Percentiles rank a stretch among this genome's conserved stretches.
Evolutionary conservation across 2,329 filamentous ascomycete genomes (phyloP).

Genomic region (Penicillium sp.): DNA sequence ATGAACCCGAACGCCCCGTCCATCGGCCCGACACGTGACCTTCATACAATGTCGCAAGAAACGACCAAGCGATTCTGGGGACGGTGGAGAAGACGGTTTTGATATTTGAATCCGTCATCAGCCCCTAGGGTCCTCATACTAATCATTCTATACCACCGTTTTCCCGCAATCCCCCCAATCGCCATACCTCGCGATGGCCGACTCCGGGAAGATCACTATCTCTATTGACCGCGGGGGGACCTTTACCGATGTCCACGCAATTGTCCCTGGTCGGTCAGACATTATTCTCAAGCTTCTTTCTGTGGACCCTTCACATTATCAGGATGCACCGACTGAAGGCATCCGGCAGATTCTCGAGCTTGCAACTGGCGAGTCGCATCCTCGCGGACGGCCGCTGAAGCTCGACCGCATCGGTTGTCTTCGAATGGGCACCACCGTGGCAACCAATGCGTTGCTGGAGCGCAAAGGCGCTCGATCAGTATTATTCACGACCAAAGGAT

Average conservation of each 20-base stretch:
- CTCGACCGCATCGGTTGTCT: conserved; percentile 49
- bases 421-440: conserved; percentile 90
- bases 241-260: conserved; percentile 39
- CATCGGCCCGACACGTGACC: conserved; percentile 32
- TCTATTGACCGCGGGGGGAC: conserved; percentile 41
- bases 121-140: background rate
- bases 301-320: conserved; percentile 38
- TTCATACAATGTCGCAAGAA: conserved; percentile 1
- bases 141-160: background rate
- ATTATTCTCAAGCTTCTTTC: conserved; percentile 41
- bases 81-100: background rate
- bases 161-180: background rate
- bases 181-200: conserved; percentile 19
- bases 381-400: conserved; percentile 33
- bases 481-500: conserved; percentile 80
- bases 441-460: conserved; percentile 84
- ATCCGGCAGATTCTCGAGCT: conserved; percentile 62
- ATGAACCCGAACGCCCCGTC: conserved; percentile 8
- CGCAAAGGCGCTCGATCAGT: conserved; percentile 84
- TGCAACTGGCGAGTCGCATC: conserved; percentile 33
- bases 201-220: conserved; percentile 32
- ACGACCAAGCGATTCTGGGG: background rate
- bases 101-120: conserved; percentile 8
- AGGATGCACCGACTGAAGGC: conserved; percentile 66
- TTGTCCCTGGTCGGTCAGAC: conserved; percentile 34